These are phyloP conservation scores for Oryza nivara DNA, from an alignment of 176 grass and related monocot genomes.

Conservation along the genomic window DNA sequence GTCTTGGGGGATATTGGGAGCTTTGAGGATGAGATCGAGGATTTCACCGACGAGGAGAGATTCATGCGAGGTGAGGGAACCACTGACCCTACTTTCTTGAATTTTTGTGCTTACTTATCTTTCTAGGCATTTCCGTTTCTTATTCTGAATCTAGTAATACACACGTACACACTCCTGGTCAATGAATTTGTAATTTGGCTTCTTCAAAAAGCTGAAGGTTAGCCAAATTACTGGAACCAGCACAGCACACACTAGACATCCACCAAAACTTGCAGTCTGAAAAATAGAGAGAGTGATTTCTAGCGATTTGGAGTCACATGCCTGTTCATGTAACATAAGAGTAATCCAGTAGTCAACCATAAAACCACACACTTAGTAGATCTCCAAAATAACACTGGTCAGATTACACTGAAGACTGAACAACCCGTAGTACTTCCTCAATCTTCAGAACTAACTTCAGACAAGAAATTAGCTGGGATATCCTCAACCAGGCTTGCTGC, in stretches of 20 bases:
- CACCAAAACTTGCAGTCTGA: neutral
- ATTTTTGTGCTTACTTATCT: neutral
- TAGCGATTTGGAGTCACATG: neutral
- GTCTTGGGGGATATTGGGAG: constrained; percentile 22
- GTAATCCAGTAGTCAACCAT: neutral
- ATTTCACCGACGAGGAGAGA: constrained; percentile 59
- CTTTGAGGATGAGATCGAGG: constrained; percentile 66
- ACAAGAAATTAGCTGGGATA: neutral
- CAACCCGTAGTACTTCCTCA: neutral
- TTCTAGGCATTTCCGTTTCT: neutral
- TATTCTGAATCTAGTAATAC: neutral
- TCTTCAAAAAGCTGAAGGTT: neutral
- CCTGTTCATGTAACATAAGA: neutral
- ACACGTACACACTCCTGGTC: neutral
- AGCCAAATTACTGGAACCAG: neutral
- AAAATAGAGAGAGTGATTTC: neutral
- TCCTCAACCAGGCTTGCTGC: neutral
- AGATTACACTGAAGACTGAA: neutral
- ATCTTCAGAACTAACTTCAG: neutral
- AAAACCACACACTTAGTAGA: neutral
- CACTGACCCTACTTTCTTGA: neutral
- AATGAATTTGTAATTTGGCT: neutral
- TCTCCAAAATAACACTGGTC: neutral
- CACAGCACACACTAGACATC: too few species aligned
- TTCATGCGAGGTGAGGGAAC: constrained; percentile 37